Base-by-base conservation (phyloP, 139 green algal genomes). In the Chlorella sp. region DNA sequence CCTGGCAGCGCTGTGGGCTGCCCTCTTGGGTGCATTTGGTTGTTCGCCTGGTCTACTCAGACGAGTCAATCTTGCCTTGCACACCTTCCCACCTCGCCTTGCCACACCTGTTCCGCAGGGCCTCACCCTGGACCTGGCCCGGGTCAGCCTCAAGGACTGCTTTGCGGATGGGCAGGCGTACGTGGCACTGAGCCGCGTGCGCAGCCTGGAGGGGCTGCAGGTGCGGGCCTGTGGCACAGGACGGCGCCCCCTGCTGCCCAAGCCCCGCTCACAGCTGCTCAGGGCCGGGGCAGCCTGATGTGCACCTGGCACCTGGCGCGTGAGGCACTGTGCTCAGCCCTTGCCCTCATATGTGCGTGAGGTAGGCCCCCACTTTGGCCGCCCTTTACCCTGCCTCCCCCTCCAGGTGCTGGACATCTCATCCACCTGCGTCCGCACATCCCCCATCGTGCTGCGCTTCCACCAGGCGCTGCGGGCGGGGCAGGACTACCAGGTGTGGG, bases 161-260 rank as follows among this genome's bases (percentile, higher is more conserved):
- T 97, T 97, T 81, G 93, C 92, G 1, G 81, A 93, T 38, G 94
- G 92, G 21, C 93, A 97, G 88, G 92, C 92, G 28, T 97, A 97
- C 81, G 94, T 97, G 67, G 94, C 94, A 11, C 90, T 97, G 3
- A 91, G 73, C n/a, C 70, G 56, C 17, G 74, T 28, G 41, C 51
- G 51, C 51, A 60, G 51, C 51, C 51, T 69, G 28, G 26, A 32
- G 26, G 63, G 63, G 28, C 26, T 69, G 63, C 26, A 32, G 13
- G 63, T 21, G 63, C 16, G 63, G 13, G 25, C 28, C 26, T 17
- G 26, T n/a, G 63, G 63, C 51, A 21, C 12, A 21, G 15, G 3
- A 28, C 28, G 28, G 13, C 13, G 28, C 44, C 13, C 11, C 63
- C 63, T 36, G 63, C 63, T 69, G 63, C 28, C 3, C 1, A 30